These are phyloP conservation scores for Cryptosporidium felis DNA, from an alignment of 169 alveolate species.

Conservation along the genomic window DNA sequence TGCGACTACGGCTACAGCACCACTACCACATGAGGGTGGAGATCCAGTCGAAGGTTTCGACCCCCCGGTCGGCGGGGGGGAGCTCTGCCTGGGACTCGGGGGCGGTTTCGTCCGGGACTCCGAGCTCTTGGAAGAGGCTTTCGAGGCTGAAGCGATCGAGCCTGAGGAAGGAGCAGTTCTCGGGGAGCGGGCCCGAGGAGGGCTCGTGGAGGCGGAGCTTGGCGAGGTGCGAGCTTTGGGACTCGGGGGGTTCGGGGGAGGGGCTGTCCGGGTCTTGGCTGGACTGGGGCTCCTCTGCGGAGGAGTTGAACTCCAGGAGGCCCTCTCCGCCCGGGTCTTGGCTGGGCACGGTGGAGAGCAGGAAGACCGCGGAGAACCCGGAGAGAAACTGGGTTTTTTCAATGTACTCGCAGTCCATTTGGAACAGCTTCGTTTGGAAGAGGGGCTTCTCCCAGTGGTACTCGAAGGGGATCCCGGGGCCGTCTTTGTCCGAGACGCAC, in stretches of 20 bases:
- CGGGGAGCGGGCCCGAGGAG: not conserved
- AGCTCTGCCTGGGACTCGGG: not conserved
- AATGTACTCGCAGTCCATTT: slow-evolving; percentile 13
- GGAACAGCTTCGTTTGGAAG: not conserved
- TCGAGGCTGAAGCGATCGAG: not conserved
- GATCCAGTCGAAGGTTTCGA: slow-evolving; percentile 30
- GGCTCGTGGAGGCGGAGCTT: not conserved
- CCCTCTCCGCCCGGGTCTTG: not conserved
- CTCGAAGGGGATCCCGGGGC: slow-evolving; percentile 18
- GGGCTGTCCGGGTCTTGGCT: not conserved
- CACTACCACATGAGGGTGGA: slow-evolving; percentile 26
- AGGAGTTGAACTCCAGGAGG: slow-evolving; percentile 4
- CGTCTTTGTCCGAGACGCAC: slow-evolving; percentile 9
- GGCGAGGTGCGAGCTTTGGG: not conserved
- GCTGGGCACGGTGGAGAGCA: not conserved
- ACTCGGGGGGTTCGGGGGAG: not conserved
- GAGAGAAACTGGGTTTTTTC: slow-evolving; percentile 32
- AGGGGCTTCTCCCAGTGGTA: slow-evolving; percentile 53
- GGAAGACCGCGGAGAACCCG: slow-evolving; percentile 66
- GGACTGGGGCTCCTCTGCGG: not conserved
- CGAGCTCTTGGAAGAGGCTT: not conserved
- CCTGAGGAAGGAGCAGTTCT: not conserved
- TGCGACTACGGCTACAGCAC: too few species aligned
- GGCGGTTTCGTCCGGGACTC: not conserved
- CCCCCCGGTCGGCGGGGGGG: slow-evolving; percentile 49